Evolutionary conservation across 139 green algal species (phyloP), one percentile per base, ranked within the genome.

Genomic region (Desmodesmus armatus): DNA sequence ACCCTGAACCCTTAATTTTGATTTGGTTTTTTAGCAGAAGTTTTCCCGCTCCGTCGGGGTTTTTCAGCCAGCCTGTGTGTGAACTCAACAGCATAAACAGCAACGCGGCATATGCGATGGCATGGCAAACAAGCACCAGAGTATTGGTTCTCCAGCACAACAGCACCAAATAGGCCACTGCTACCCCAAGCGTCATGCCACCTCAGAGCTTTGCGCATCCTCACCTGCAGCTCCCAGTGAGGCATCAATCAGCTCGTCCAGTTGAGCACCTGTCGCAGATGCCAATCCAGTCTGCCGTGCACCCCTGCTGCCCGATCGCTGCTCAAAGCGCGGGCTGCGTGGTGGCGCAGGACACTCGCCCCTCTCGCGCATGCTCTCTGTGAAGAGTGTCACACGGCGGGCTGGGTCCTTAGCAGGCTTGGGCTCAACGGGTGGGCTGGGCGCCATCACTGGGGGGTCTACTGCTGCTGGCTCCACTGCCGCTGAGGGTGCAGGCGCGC

Each of bases 381-480:
- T 81, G 21, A 81, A 69, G 49, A 81, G 74, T 5, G 51, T 81
- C 6, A 81, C 74, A 13, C 74, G 49, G 49, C 74, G 19, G 72
- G 72, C 43, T 65, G 66, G 11, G 35, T 35, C n/a, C 60, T 69
- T n/a, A 69, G n/a, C n/a, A n/a, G n/a, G n/a, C n/a, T n/a, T n/a
- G n/a, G n/a, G n/a, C n/a, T 5, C n/a, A 39, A 29, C 60, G 35
- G 60, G 2, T 69, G 60, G 17, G n/a, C 60, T 7, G 5, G 60
- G 60, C 1, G 60, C 35, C 6, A 39, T n/a, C 60, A 39, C 5
- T 60, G 39, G 27, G 17, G n/a, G 41, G 70, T n/a, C n/a, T 25
- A 23, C 47, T 62, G 31, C 74, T 31, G n/a, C 31, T 69, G 3
- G 23, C 74, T 23, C 72, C 23, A 6, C 40, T 47, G 9, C 17